Evolutionary conservation across 805 yeast species (phyloP), one percentile per base, ranked within the genome.

Genomic region (Ogataea paraovalis): DNA sequence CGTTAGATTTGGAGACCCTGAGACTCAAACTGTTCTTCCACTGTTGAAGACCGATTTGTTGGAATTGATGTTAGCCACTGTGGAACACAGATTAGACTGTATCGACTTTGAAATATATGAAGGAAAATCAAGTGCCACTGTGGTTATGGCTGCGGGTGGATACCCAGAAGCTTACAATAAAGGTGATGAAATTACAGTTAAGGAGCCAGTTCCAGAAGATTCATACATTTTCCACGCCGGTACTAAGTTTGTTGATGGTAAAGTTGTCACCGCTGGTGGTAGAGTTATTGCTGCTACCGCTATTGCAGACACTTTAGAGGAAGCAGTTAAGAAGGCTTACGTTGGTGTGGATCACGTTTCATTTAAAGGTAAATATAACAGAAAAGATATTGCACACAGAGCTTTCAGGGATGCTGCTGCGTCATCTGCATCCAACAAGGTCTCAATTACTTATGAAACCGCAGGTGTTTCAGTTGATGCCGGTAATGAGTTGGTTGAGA

Each of bases 1-100:
- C 59, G 98, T 95, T 44, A 83, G 99, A 70, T 95, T 94, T 58
- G 99, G 99, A 53, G 99, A 94, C 67, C 99, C 99, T 56, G 99
- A 94, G 72, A 94, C 98, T 32, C 99, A 94, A 73, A 87, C 97
- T 2, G 96, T 94, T 21, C 73, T 94, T 62, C 97, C 97, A 19
- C 75, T 94, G 61, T 72, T 94, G 53, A 72, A 87, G 41, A 84
- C 97, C n/a, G 99, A 94, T 69, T 76, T 94, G 61, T 94, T 97
- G 41, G 89, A 91, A 68, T 82, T 94, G 41, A 80, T 95, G 79
- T 69, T 92, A 46, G 99, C 98, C 41, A 85, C 96, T 55, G 96
- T 94, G 40, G 96, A 92, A 66, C 96, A 86, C 68, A 79, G 98
- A 67, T 78, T 94, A 55, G 99, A 94, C 63, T 79, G 96, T 27